A percentile compares a stretch with the other conserved stretches of the same genome.
phyloP scores from a whole-genome alignment of 2,329 filamentous ascomycete genomes.

The Exophiala mesophila region DNA sequence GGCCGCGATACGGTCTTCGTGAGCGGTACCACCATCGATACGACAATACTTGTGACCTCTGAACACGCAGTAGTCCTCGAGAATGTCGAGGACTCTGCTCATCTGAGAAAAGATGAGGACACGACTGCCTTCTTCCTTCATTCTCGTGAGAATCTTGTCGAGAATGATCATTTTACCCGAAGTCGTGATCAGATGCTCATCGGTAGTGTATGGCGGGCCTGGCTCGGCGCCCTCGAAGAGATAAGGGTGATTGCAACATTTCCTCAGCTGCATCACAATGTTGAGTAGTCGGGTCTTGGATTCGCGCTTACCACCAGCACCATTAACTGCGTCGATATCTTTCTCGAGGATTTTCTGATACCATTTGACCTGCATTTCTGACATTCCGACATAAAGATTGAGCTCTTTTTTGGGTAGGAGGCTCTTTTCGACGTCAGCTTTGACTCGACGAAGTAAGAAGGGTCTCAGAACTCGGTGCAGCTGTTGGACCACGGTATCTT shows the following conservation, averaged over 20 bases:
- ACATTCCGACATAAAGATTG: slow-evolving; percentile 96
- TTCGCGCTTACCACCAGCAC: slow-evolving; percentile 90
- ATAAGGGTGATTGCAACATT: slow-evolving; percentile 98
- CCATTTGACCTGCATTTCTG: slow-evolving; percentile 98
- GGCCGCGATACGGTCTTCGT: slow-evolving; percentile 93
- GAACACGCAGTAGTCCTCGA: slow-evolving; percentile 98
- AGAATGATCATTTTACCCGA: slow-evolving; percentile 96
- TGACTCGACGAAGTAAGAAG: slow-evolving; percentile 91
- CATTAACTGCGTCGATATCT: slow-evolving; percentile 97
- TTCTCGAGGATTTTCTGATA: slow-evolving; percentile 99
- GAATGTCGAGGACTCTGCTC: slow-evolving; percentile 92
- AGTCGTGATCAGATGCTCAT: slow-evolving; percentile 90
- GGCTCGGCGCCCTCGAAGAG: slow-evolving; percentile 96
- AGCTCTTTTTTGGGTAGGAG: slow-evolving; percentile 94
- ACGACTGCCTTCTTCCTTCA: slow-evolving; percentile 81
- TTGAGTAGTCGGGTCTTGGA: slow-evolving; percentile 96
- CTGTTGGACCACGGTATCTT: slow-evolving; percentile 93
- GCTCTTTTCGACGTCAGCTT: slow-evolving; percentile 97
- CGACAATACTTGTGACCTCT: slow-evolving; percentile 92
- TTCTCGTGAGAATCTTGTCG: slow-evolving; percentile 79
- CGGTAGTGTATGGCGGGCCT: slow-evolving; percentile 94
- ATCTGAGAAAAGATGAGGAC: slow-evolving; percentile 99
- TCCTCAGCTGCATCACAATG: slow-evolving; percentile 98
- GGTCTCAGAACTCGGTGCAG: slow-evolving; percentile 88
- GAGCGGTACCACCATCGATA: slow-evolving; percentile 92